phyloP scores from a whole-genome alignment of 306 rosid genomes.

The Albizia julibrissin region DNA sequence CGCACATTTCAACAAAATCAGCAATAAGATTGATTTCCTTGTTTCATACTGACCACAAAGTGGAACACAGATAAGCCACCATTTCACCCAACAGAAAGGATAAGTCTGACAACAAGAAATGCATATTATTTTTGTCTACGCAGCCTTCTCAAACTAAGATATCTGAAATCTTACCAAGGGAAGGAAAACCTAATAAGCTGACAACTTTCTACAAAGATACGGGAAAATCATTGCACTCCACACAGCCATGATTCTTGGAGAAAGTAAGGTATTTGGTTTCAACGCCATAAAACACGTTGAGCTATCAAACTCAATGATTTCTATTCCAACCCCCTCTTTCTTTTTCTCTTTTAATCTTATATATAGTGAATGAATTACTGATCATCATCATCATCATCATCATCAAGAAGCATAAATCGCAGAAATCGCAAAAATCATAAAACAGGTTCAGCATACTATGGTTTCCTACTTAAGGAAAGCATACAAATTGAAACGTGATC shows the following conservation, averaged over 20 bases:
- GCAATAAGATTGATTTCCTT: not conserved
- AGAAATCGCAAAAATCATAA: not conserved
- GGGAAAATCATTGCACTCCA: not conserved
- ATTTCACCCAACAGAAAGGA: not conserved
- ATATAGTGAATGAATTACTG: not conserved
- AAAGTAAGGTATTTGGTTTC: not conserved
- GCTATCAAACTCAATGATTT: not conserved
- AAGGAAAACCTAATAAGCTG: not conserved
- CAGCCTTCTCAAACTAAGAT: not conserved
- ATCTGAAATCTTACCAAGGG: not conserved
- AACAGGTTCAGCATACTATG: not conserved
- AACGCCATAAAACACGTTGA: not conserved
- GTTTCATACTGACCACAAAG: not conserved
- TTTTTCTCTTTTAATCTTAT: not conserved
- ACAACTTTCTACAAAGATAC: not conserved
- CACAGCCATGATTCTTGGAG: not conserved
- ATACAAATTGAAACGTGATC: not conserved
- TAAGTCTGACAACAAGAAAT: not conserved
- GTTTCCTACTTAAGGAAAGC: too few relatives aligned
- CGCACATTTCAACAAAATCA: not conserved
- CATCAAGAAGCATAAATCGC: too few relatives aligned
- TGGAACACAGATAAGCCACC: not conserved
- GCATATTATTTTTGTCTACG: not conserved
- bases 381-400: not conserved
- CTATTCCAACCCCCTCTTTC: not conserved